Conservation (phyloP, 306 rosid genomes). For the Senna siamea region DNA sequence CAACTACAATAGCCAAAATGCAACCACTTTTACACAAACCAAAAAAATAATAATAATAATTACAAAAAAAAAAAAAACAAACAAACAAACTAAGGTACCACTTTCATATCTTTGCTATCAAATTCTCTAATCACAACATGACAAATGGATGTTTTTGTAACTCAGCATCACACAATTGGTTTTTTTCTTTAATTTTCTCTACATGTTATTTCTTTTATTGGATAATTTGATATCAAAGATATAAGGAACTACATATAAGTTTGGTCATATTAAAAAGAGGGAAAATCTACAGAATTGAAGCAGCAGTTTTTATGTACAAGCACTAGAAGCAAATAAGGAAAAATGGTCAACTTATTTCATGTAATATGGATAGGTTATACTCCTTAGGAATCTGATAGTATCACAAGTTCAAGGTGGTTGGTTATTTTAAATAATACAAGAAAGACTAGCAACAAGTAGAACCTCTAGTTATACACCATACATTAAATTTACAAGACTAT, state of each 20-base stretch:
- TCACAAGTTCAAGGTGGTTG: background rate
- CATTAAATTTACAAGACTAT: background rate
- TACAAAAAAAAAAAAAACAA: too few species aligned
- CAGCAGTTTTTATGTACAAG: background rate
- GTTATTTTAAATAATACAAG: background rate
- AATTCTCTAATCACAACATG: too few species aligned
- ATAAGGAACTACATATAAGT: too few species aligned
- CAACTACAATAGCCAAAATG: conserved; percentile 14
- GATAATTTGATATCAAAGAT: too few species aligned
- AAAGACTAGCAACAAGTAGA: background rate
- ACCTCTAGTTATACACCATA: background rate
- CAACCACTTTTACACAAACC: background rate
- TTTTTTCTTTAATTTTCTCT: too few species aligned
- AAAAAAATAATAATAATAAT: too few species aligned
- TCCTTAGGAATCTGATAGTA: background rate
- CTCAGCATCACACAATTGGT: too few species aligned
- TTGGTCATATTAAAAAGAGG: background rate
- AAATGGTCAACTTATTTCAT: background rate
- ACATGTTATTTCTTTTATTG: too few species aligned
- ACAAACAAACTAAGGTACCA: background rate
- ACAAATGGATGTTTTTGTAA: too few species aligned
- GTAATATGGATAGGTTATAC: background rate
- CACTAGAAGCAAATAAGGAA: background rate
- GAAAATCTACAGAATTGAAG: background rate
- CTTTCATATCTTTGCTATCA: too few species aligned